These are phyloP conservation scores for Spizellomyces punctatus DNA, from an alignment of 192 early-diverging fungal genomes.

Conservation along the genomic window DNA sequence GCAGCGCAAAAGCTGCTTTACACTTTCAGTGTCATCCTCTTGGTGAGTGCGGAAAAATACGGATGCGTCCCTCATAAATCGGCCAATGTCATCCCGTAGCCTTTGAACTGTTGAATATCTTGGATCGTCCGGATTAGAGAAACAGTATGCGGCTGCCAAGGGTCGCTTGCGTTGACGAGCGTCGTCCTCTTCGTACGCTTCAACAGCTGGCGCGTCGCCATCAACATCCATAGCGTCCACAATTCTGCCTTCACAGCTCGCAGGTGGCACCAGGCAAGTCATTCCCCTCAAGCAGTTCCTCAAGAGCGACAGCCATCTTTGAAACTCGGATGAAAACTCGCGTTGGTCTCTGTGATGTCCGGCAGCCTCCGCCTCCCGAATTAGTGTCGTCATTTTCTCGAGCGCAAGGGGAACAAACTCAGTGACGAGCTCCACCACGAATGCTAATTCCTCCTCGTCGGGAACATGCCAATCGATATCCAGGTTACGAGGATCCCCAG, in stretches of 20 bases:
- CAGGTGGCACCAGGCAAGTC: slow-evolving; percentile 29
- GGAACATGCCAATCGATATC: slow-evolving; percentile 80
- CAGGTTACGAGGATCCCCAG: slow-evolving; percentile 54
- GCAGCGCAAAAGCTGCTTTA: slow-evolving; percentile 68
- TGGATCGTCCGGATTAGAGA: slow-evolving; percentile 58
- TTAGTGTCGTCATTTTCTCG: slow-evolving; percentile 10
- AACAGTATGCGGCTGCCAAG: slow-evolving; percentile 69
- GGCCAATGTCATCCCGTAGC: slow-evolving; percentile 58
- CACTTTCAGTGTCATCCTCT: slow-evolving; percentile 79
- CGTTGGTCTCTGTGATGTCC: slow-evolving; percentile 10
- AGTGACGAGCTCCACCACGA: slow-evolving; percentile 68
- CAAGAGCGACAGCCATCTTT: slow-evolving; percentile 33
- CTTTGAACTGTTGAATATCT: slow-evolving; percentile 47
- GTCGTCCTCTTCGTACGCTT: slow-evolving; percentile 43
- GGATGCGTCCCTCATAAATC: slow-evolving; percentile 55
- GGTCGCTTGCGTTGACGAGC: slow-evolving; percentile 24
- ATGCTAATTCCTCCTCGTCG: slow-evolving; percentile 62
- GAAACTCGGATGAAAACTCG: slow-evolving; percentile 24
- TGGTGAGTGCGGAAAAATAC: slow-evolving; percentile 50
- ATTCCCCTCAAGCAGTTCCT: slow-evolving; percentile 11
- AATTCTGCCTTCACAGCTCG: background rate
- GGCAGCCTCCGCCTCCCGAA: background rate
- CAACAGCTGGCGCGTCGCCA: background rate
- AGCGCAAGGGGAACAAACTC: slow-evolving; percentile 23
- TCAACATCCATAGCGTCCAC: too few species aligned